Evolutionary conservation across 2,329 filamentous ascomycete genomes (phyloP).

Genomic region (Penicillium sp.): DNA sequence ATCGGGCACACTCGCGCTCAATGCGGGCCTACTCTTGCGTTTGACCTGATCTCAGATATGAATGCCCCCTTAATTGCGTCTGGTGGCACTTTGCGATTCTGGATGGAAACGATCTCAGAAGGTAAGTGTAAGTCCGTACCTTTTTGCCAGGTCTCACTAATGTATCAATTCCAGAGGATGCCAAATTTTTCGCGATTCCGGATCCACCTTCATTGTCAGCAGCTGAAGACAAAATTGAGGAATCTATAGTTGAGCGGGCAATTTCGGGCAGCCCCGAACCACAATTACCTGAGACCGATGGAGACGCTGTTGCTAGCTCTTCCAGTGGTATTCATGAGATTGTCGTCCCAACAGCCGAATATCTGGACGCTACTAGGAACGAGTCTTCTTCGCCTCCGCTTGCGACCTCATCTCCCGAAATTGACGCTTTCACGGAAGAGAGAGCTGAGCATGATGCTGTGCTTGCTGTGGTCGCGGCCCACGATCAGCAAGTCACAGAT

Average conservation of each 20-base stretch:
- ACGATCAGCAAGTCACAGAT: slow-evolving; percentile 25
- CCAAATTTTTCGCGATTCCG: slow-evolving; percentile 36
- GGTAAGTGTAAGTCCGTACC: slow-evolving; percentile 20
- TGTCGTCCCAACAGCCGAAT: not conserved
- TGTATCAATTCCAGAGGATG: slow-evolving; percentile 27
- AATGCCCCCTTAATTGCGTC: slow-evolving; percentile 29
- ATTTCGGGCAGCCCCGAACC: slow-evolving; percentile 26
- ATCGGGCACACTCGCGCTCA: slow-evolving; percentile 36
- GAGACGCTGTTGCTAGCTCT: slow-evolving; percentile 28
- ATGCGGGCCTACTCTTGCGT: slow-evolving; percentile 34
- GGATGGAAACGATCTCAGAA: slow-evolving; percentile 40
- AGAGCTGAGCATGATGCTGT: slow-evolving; percentile 24
- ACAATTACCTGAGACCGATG: slow-evolving; percentile 13
- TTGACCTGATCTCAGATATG: slow-evolving; percentile 35
- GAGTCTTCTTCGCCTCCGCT: not conserved
- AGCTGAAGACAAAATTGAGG: slow-evolving; percentile 31
- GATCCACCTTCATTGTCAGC: slow-evolving; percentile 28
- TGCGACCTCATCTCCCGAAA: slow-evolving; percentile 12
- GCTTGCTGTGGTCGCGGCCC: slow-evolving; percentile 30
- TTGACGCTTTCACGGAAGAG: slow-evolving; percentile 16
- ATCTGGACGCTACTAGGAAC: not conserved
- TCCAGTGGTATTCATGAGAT: slow-evolving; percentile 18
- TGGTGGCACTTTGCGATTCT: slow-evolving; percentile 33
- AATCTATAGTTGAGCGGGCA: slow-evolving; percentile 28
- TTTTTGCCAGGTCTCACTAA: not conserved